phyloP scores from a whole-genome alignment of 2,329 filamentous ascomycete species.

The Chaetothyriales sp. region DNA sequence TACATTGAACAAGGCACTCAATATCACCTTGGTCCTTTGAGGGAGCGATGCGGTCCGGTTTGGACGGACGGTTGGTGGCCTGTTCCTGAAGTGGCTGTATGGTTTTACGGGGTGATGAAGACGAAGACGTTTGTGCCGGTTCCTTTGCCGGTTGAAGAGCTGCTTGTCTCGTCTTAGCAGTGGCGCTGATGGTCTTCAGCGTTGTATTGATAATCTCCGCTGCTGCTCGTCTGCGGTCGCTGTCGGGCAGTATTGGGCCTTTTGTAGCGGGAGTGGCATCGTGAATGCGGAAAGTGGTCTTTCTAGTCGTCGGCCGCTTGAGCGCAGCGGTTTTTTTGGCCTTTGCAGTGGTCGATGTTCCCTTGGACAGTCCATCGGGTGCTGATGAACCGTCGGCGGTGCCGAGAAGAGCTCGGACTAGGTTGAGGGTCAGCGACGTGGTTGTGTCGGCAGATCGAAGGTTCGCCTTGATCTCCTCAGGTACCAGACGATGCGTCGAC shows the following conservation, averaged over 20 bases:
- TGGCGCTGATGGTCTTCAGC: constrained; percentile 29
- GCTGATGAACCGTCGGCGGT: not conserved
- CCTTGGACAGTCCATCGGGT: not conserved
- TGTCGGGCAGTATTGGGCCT: constrained; percentile 1
- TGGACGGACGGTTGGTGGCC: constrained; percentile 18
- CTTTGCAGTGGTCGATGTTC: not conserved
- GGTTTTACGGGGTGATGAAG: not conserved
- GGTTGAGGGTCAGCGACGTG: not conserved
- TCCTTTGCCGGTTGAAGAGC: constrained; percentile 3
- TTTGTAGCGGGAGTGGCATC: not conserved
- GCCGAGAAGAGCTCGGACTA: not conserved
- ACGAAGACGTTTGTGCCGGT: not conserved
- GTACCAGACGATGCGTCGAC: not conserved
- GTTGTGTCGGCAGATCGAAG: not conserved
- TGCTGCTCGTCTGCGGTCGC: constrained; percentile 28
- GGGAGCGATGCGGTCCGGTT: constrained; percentile 15
- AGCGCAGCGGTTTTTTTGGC: not conserved
- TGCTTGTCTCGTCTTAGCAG: constrained; percentile 10
- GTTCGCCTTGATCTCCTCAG: not conserved
- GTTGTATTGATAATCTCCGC: constrained; percentile 33
- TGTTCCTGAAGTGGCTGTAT: constrained; percentile 18
- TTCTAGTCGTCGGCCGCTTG: not conserved
- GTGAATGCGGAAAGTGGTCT: constrained; percentile 5
- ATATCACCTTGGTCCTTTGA: constrained; percentile 1
- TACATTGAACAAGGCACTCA: constrained; percentile 24